Evolutionary conservation across 23 red algal species (phyloP).

Genomic region (Gracilaria gracilis): DNA sequence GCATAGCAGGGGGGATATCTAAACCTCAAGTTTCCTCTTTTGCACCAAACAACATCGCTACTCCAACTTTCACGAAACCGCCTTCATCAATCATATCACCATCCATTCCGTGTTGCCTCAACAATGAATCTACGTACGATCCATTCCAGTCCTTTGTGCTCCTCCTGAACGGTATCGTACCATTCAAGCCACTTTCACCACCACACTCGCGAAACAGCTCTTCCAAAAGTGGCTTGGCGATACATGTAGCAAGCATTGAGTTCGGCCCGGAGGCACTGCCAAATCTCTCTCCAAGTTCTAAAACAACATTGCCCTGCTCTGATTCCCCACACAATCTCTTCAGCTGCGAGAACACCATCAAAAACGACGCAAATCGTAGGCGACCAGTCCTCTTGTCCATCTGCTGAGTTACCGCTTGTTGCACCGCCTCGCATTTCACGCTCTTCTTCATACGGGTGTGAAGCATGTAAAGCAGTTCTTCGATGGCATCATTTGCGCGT

Average conservation of each 20-base stretch:
- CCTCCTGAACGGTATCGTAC: background rate
- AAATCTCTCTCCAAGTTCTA: background rate
- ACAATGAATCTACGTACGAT: background rate
- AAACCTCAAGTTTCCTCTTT: background rate
- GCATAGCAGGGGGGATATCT: no score
- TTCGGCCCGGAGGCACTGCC: background rate
- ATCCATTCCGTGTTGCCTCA: background rate
- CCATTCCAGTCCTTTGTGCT: slow-evolving; percentile 3
- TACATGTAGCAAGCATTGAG: background rate
- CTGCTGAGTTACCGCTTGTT: background rate
- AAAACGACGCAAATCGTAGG: background rate
- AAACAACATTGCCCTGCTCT: background rate
- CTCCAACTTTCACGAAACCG: slow-evolving; percentile 22
- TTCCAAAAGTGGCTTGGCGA: background rate
- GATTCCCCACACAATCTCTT: background rate
- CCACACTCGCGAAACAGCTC: background rate
- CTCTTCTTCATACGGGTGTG: background rate
- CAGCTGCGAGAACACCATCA: background rate
- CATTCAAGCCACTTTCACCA: background rate
- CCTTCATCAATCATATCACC: background rate
- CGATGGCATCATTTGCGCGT: background rate
- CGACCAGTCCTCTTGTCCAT: background rate
- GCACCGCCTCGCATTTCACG: background rate
- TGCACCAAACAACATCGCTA: background rate
- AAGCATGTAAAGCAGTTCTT: background rate